Evolutionary conservation across 176 grass and related monocot species (phyloP), one percentile per base, ranked within the genome.

Genomic region (Bothriochloa decipiens): DNA sequence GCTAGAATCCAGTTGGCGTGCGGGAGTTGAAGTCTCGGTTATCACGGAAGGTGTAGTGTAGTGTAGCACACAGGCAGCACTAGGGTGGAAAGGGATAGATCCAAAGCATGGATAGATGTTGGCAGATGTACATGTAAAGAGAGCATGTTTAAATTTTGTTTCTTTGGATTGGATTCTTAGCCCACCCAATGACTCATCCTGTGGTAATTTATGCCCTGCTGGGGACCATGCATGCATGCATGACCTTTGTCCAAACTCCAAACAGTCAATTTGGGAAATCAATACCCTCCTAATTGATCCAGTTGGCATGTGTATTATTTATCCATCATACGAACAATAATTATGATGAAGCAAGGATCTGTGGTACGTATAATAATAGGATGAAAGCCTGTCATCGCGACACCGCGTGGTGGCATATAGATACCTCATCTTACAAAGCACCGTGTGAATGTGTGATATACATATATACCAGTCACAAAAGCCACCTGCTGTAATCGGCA

Each of bases 1-100:
- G 50, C 36, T 20, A 66, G 64, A 85, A 89, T 85, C 88, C 11
- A 42, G 72, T 27, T 86, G 83, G 55, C 88, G 79, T 86, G 67
- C 78, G 16, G 47, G 61, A 79, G 60, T 74, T 14, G 79, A 86
- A 86, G 79, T 90, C 65, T 68, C 57, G 11, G 27, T 25, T 74
- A 57, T 18, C 79, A 86, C 79, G 74, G 22, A 49, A 55, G 20
- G 52, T 20, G 52, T 55, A 55, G 52, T 55, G 52, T 55, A 55
- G 50, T 49, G 12, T 47, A 47, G 10, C 39, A 40, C 40, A 42
- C 40, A 53, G 50, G 17, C 52, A 22, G 53, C 7, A 22, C 53
- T 20, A 15, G 4, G 15, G 7, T 53, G 53, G 53, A 57, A 57
- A 60, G 49, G 62, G 46, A 69, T 28, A 69, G 53, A 68, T 88